These are phyloP conservation scores for Schizochytrium sp. DNA, from an alignment of 108 stramenopile species.

Conservation along the genomic window DNA sequence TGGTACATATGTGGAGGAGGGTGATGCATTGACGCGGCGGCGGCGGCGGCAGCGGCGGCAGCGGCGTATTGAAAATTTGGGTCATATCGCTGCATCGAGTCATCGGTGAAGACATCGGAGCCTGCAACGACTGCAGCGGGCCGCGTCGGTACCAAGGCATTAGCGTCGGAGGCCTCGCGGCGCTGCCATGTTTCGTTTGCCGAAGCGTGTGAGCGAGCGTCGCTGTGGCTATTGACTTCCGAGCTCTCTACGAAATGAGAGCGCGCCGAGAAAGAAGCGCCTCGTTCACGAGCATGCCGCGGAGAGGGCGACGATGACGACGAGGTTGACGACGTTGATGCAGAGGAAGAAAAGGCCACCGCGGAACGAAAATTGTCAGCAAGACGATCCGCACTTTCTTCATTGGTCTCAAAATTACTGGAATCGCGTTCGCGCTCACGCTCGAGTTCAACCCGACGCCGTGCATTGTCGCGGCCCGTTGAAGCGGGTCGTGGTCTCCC, in stretches of 20 bases:
- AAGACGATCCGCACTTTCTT: not conserved
- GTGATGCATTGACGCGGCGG: not conserved
- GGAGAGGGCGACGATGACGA: not conserved
- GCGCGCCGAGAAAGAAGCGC: too few species aligned
- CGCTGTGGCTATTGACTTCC: too few species aligned
- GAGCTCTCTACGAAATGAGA: too few species aligned
- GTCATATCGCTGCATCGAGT: not conserved
- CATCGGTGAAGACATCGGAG: too few species aligned
- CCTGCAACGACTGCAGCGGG: too few species aligned
- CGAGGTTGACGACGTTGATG: not conserved
- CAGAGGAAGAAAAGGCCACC: not conserved
- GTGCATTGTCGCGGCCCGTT: not conserved
- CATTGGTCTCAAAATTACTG: not conserved
- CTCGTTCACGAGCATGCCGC: too few species aligned
- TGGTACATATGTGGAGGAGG: not conserved
- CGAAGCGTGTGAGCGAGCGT: too few species aligned
- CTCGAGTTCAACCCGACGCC: not conserved
- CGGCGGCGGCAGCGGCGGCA: not conserved
- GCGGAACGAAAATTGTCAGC: not conserved
- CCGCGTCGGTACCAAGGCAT: too few species aligned
- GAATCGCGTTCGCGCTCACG: not conserved
- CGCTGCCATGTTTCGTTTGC: too few species aligned
- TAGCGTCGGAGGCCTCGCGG: too few species aligned
- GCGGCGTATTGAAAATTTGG: not conserved
- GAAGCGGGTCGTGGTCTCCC: not conserved